Conservation (phyloP, 441 rosid genomes). For the Gossypium schwendimanii region DNA sequence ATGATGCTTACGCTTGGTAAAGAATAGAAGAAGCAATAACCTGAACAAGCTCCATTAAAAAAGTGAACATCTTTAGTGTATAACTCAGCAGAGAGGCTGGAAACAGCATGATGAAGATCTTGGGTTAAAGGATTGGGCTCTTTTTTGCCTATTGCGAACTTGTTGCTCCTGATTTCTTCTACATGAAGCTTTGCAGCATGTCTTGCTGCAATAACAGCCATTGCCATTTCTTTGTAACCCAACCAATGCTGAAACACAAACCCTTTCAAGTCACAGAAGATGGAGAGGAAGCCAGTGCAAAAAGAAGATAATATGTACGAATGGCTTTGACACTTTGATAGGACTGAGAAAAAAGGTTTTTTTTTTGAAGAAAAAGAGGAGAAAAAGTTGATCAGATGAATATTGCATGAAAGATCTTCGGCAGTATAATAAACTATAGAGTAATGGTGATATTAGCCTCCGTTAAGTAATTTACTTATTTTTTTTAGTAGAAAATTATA, state of each 20-base stretch:
- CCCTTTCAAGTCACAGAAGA: neutral
- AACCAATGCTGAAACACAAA: neutral
- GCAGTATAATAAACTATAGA: neutral
- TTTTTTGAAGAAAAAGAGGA: too few species aligned
- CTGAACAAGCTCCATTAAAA: slow-evolving; percentile 20
- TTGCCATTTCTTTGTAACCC: neutral
- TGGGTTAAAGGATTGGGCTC: neutral
- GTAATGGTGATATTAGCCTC: neutral
- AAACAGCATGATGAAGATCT: neutral
- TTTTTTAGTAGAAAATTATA: too few species aligned
- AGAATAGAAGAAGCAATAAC: neutral
- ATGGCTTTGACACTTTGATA: neutral
- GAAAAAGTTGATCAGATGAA: neutral
- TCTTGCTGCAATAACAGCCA: neutral
- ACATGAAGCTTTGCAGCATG: neutral
- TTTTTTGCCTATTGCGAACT: neutral
- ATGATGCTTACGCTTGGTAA: neutral
- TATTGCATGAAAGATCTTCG: neutral
- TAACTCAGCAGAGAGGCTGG: slow-evolving; percentile 16
- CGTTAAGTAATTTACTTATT: too few species aligned
- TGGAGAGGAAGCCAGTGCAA: neutral
- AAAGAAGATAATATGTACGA: neutral
- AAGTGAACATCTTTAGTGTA: slow-evolving; percentile 19
- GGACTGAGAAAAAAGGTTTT: neutral
- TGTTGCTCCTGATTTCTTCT: neutral